A percentile compares a stretch with the other conserved stretches of the same genome.
phyloP scores from a whole-genome alignment of 2,329 filamentous ascomycete species.

The Diaporthe citri region DNA sequence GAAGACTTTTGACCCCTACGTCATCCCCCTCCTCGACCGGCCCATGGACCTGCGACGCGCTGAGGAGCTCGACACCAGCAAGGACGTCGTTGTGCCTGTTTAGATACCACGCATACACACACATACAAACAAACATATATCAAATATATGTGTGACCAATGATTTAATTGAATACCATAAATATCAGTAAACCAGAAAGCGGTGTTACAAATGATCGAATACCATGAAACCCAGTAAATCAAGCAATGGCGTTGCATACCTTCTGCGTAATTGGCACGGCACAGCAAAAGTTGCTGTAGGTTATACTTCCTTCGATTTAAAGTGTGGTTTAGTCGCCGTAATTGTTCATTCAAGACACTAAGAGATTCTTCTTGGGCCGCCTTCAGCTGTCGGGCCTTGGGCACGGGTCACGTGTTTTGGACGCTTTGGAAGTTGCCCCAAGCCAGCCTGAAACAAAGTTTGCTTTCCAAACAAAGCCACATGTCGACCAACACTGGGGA shows the following conservation, averaged over 20 bases:
- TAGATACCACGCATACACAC: slow-evolving; percentile 11
- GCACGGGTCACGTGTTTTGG: neutral
- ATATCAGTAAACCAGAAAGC: neutral
- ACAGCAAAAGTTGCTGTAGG: neutral
- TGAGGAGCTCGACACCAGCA: slow-evolving; percentile 74
- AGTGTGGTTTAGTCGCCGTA: neutral
- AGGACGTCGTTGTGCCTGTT: slow-evolving; percentile 57
- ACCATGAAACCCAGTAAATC: neutral
- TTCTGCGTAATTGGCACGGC: neutral
- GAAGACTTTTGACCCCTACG: slow-evolving; percentile 82
- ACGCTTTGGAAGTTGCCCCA: neutral
- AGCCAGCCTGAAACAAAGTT: neutral
- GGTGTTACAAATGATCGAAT: no score
- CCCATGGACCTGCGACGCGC: slow-evolving; percentile 77
- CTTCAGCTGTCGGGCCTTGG: neutral
- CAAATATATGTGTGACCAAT: neutral
- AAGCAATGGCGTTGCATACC: neutral
- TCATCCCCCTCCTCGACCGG: slow-evolving; percentile 75
- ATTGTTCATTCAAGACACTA: neutral
- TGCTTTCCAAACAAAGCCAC: neutral
- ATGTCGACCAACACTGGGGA: neutral
- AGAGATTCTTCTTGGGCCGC: neutral
- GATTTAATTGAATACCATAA: neutral
- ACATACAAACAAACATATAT: neutral
- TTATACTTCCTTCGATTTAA: neutral